Conservation (phyloP, 208 protist species). For the Wallacemonas collosoma region DNA sequence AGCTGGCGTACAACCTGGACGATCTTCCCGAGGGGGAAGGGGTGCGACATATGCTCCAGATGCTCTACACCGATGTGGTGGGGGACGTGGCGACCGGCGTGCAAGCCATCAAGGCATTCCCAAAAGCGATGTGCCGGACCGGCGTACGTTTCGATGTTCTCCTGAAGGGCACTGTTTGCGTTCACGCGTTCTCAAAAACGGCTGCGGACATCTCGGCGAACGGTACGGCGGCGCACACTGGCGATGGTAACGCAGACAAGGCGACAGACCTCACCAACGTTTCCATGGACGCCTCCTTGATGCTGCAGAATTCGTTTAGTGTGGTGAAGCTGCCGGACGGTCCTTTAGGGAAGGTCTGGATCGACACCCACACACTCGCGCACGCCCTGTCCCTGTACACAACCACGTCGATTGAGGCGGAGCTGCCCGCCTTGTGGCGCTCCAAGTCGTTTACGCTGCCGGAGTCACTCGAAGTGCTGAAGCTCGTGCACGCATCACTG, state of each 20-base stretch:
- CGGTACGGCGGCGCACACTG: conserved; percentile 15
- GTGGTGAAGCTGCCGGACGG: conserved; percentile 42
- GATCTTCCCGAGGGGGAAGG: conserved; percentile 39
- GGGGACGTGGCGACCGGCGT: conserved; percentile 48
- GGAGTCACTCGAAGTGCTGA: conserved; percentile 76
- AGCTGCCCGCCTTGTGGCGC: conserved; percentile 82
- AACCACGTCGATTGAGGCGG: conserved; percentile 57
- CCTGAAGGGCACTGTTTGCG: conserved; percentile 55
- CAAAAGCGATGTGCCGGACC: conserved; percentile 64
- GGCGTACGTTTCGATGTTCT: conserved; percentile 77
- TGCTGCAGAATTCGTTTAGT: conserved; percentile 55
- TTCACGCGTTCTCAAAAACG: conserved; percentile 75
- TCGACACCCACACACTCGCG: conserved; percentile 69
- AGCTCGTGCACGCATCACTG: conserved; percentile 62
- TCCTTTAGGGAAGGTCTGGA: conserved; percentile 69
- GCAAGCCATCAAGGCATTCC: conserved; percentile 67
- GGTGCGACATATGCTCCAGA: conserved; percentile 74
- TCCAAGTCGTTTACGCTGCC: conserved; percentile 75
- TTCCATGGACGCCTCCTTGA: conserved; percentile 34
- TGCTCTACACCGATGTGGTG: conserved; percentile 84
- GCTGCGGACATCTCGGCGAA: conserved; percentile 18
- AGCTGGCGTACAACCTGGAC: conserved; percentile 36
- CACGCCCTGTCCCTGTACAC: conserved; percentile 72
- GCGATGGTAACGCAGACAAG: conserved; percentile 17
- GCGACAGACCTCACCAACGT: conserved; percentile 10